Evolutionary conservation across 2,329 filamentous ascomycete species (phyloP), one percentile per base, ranked within the genome.

Genomic region (Pseudogymnoascus sp.): DNA sequence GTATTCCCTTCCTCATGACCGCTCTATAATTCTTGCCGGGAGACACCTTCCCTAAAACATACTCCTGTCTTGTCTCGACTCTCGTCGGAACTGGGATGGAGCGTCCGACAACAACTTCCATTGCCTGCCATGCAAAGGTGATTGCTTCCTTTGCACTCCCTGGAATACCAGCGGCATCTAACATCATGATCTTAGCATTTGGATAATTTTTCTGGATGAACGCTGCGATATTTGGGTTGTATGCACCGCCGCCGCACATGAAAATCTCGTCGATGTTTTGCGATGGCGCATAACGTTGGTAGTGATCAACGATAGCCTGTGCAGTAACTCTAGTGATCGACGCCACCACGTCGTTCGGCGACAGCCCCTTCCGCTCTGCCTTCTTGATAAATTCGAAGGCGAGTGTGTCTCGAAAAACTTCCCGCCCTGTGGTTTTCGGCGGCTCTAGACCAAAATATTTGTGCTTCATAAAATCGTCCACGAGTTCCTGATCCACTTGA

Each of bases 291-390:
- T 83, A 83, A 33, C 80, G 78, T 7, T 72, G 72, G 69, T 76
- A 79, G 66, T 78, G 76, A 37, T 76, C 71, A 14, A 85, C 79
- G 33, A 86, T 85, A 19, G 82, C 80, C 69, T 85, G 79, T 0
- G 83, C 79, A 0, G 82, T 86, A 68, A 86, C 80, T 21, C 83
- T 77, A 7, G 84, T 86, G 42, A 85, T 76, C 0, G 82, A 85
- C 0, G 84, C 83, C 7, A 86, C 78, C 4, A 81, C 76, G 67
- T 85, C 83, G 59, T 82, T 76, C 1, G 78, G 74, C 0, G 72
- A 75, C 64, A 84, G 72, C 11, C 78, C 78, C 44, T 73, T 74
- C n/a, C 72, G 72, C 35, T 76, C 71, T 10, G 76, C 81, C 63
- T 79, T 74, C n/a, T 74, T 67, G 62, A 85, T 80, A 29, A 86